phyloP scores from a whole-genome alignment of 2,329 filamentous ascomycete genomes.

The Niveomyces coronatus region DNA sequence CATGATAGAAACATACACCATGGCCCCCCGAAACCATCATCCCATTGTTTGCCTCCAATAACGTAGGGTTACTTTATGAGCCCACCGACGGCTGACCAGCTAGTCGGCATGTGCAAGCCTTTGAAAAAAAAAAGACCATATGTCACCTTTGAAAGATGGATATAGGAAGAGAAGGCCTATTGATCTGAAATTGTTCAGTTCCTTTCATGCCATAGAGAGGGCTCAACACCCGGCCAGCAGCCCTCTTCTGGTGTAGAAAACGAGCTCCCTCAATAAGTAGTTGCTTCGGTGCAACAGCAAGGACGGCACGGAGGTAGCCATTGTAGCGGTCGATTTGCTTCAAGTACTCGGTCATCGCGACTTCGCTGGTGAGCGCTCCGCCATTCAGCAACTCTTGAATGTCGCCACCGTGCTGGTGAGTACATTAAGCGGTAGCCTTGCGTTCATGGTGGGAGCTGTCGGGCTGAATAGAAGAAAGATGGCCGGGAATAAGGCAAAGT shows the following conservation, averaged over 20 bases:
- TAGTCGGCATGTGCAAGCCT: background rate
- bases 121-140: no score
- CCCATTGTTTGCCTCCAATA: background rate
- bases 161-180: no score
- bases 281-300: constrained; percentile 1
- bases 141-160: no score
- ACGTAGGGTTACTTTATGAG: background rate
- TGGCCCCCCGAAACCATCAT: constrained; percentile 1
- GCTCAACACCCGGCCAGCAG: background rate
- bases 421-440: background rate
- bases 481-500: background rate
- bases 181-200: background rate
- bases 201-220: background rate
- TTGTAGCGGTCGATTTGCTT: constrained; percentile 1
- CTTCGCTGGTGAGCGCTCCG: background rate
- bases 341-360: background rate
- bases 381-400: background rate
- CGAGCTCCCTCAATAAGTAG: background rate
- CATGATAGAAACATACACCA: background rate
- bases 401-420: background rate
- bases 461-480: background rate
- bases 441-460: no score
- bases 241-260: background rate
- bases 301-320: background rate
- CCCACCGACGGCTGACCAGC: background rate